Conservation (phyloP, 257 asterid genomes). For the Prunella vulgaris region DNA sequence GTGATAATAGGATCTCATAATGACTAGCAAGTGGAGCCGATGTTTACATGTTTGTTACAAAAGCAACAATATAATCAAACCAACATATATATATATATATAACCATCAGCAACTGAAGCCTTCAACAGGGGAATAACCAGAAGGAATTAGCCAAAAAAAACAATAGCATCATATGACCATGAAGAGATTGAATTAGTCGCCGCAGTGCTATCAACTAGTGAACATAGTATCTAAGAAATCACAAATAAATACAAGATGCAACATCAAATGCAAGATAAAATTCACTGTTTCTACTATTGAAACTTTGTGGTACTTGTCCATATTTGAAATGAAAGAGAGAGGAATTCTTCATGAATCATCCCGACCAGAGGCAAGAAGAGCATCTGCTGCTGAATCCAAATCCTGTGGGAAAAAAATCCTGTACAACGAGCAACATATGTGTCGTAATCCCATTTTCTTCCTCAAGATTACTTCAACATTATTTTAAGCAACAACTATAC, state of each 20-base stretch:
- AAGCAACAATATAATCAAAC: background rate
- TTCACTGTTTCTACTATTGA: background rate
- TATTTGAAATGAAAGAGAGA: background rate
- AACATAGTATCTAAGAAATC: background rate
- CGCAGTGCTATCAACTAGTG: no score
- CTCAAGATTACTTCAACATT: background rate
- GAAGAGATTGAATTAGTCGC: background rate
- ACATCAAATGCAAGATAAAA: background rate
- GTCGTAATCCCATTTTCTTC: background rate
- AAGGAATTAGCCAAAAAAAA: background rate
- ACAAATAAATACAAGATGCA: background rate
- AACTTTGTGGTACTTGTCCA: background rate
- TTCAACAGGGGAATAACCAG: background rate
- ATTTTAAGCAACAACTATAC: background rate
- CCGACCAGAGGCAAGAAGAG: constrained; percentile 51
- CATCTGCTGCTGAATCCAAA: constrained; percentile 79
- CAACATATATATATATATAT: no score
- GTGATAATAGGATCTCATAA: no score
- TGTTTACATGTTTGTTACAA: no score
- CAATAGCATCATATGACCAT: background rate
- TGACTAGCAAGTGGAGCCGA: no score
- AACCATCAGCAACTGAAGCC: background rate
- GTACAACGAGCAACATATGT: constrained; percentile 8
- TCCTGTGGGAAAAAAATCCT: constrained; percentile 93
- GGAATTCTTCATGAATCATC: constrained; percentile 23